Percentiles rank a stretch among this genome's conserved stretches.
Conservation (phyloP, 2,329 filamentous ascomycete genomes). For the Aureobasidium melanogenum region DNA sequence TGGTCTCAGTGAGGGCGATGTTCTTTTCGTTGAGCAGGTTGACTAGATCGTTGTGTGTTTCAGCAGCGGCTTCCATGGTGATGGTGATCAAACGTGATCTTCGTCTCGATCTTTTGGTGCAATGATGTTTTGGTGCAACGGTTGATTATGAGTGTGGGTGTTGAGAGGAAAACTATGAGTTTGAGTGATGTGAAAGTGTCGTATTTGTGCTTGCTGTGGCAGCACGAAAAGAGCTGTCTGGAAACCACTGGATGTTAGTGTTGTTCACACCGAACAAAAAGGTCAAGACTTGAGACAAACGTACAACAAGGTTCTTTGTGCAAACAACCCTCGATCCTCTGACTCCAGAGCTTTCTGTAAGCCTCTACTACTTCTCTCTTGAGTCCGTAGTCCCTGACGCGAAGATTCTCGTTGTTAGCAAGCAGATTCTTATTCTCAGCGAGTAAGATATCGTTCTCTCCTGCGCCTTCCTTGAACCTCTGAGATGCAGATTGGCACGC, state of each 20-base stretch:
- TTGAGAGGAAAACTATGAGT: not conserved
- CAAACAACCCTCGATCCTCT: not conserved
- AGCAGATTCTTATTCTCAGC: not conserved
- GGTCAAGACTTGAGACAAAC: not conserved
- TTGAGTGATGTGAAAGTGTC: not conserved
- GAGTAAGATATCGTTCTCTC: not conserved
- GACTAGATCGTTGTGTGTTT: not conserved
- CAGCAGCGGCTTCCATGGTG: not conserved
- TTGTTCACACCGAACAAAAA: not conserved
- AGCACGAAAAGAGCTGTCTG: not conserved
- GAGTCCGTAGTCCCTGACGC: not conserved
- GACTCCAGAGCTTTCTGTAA: not conserved
- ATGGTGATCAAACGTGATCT: not conserved
- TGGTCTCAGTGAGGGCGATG: not conserved
- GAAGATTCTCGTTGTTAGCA: not conserved
- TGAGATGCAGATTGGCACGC: not conserved
- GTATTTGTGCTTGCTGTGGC: not conserved
- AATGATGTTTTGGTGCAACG: no score
- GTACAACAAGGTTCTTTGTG: not conserved
- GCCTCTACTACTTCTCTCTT: not conserved
- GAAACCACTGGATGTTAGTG: not conserved
- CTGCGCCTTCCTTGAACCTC: not conserved
- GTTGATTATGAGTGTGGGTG: not conserved
- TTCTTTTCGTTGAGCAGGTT: not conserved
- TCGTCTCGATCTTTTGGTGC: not conserved